Evolutionary conservation across 768 basidiomycete species (phyloP).

Genomic region (Paxillus ammoniavirescens): DNA sequence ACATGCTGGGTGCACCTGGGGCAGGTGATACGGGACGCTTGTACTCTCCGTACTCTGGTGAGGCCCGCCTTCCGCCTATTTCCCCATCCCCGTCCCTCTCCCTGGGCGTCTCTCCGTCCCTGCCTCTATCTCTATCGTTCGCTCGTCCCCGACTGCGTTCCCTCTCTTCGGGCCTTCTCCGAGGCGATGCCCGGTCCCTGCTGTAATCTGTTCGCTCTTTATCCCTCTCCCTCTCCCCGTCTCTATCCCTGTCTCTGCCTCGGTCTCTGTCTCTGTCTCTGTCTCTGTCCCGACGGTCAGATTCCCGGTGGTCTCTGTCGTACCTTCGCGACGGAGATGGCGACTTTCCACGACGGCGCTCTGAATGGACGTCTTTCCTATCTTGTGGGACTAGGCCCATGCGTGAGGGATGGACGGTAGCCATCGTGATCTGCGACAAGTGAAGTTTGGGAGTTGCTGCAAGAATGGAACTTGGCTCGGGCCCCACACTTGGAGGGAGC

Average conservation of each 20-base stretch:
- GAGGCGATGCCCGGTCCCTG: not conserved
- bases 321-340: constrained; percentile 40
- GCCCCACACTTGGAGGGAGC: not conserved
- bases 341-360: constrained; percentile 37
- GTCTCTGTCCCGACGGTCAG: constrained; percentile 16
- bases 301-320: constrained; percentile 30
- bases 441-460: not conserved
- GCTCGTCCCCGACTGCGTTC: constrained; percentile 24
- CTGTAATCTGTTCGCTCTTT: constrained; percentile 9
- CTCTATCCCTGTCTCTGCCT: constrained; percentile 17
- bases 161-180: not conserved
- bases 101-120: constrained; percentile 17
- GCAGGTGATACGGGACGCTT: constrained; percentile 40
- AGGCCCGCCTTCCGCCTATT: constrained; percentile 38
- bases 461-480: too few relatives aligned
- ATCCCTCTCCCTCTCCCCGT: constrained; percentile 1
- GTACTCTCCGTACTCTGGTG: constrained; percentile 65
- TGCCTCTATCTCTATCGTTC: constrained; percentile 20
- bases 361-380: constrained; percentile 15
- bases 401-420: constrained; percentile 72
- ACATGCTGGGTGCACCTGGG: constrained; percentile 52
- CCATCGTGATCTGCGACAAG: constrained; percentile 41
- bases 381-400: constrained; percentile 61
- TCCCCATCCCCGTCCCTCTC: constrained; percentile 13
- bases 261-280: constrained; percentile 26